Evolutionary conservation across 179 eudicot species (phyloP), one percentile per base, ranked within the genome.

Genomic region (Silene coronaria): DNA sequence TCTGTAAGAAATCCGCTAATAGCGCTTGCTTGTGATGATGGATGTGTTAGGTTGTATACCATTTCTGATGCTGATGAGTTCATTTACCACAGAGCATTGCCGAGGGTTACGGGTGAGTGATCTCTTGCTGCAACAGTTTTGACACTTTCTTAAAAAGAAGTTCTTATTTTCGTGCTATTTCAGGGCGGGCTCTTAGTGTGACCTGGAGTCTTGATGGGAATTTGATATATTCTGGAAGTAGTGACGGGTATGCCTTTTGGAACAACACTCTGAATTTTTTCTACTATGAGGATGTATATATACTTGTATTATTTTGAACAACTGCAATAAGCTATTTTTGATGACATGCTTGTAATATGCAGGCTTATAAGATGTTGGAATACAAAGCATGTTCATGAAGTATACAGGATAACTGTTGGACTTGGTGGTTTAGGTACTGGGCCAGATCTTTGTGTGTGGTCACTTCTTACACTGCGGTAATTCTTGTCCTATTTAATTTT

Each of bases 301-400:
- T 21, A 9, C 46, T 28, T 22, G 1, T 10, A 28, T 22, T 4
- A 48, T 7, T 42, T 6, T 28, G 46, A 48, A 14, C 27, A 51
- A 72, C 27, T 1, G 28, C 46, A 26, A 59, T 62, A n/a, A 14
- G 34, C 36, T 70, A 5, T 21, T 38, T 73, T 22, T 77, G 59
- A 27, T 65, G 13, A 17, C 32, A 14, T n/a, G 17, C 55, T 57
- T 73, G 68, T 27, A 42, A 59, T 68, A 19, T 76, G 75, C 91
- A 96, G 99, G 89, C 87, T 88, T 57, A 85, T 96, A 67, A 87
- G 99, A 80, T 91, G 98, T 80, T 96, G 99, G 98, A 91, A 96
- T 86, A 81, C 82, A 55, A 84, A 84, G 73, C 69, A 78, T 53
- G 79, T 55, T 69, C 86, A 84, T 68, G 98, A 96, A 79, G 62